Evolutionary conservation across 129 eudicot genomes (phyloP).

Genomic region (Silybum marianum): DNA sequence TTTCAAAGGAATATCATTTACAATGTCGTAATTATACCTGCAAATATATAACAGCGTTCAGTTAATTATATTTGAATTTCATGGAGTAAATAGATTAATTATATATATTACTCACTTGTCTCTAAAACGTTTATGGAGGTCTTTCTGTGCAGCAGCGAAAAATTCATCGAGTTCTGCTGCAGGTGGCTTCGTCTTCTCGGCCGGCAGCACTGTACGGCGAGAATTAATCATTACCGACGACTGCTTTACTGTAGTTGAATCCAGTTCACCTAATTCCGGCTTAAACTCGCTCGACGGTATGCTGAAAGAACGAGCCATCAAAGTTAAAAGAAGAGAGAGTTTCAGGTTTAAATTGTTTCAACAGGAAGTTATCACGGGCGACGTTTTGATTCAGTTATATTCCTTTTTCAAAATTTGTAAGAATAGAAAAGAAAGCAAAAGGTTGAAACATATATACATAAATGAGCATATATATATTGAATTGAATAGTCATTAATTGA

Average conservation of each 20-base stretch:
- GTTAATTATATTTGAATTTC: background rate
- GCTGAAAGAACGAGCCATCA: conserved; percentile 17
- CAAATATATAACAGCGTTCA: background rate
- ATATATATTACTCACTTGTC: conserved; percentile 48
- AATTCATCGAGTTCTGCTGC: conserved; percentile 74
- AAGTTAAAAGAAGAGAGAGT: background rate
- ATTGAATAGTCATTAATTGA: conserved; percentile 14
- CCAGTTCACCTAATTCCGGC: conserved; percentile 44
- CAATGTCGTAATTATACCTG: conserved; percentile 86
- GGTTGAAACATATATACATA: background rate
- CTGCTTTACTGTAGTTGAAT: conserved; percentile 36
- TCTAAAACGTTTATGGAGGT: conserved; percentile 47
- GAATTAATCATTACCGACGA: conserved; percentile 28
- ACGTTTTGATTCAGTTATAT: conserved; percentile 19
- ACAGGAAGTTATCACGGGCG: no score
- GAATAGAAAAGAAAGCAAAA: conserved; percentile 23
- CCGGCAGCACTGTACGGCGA: conserved; percentile 39
- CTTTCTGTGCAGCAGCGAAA: conserved; percentile 61
- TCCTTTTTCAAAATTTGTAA: conserved; percentile 22
- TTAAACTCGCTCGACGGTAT: conserved; percentile 38
- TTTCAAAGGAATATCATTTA: conserved; percentile 67
- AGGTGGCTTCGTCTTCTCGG: conserved; percentile 59
- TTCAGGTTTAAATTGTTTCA: background rate
- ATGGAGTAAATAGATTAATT: background rate
- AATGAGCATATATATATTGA: conserved; percentile 13